Evolutionary conservation across 2,329 filamentous ascomycete species (phyloP), one percentile per base, ranked within the genome.

Genomic region (Talaromyces atroroseus): DNA sequence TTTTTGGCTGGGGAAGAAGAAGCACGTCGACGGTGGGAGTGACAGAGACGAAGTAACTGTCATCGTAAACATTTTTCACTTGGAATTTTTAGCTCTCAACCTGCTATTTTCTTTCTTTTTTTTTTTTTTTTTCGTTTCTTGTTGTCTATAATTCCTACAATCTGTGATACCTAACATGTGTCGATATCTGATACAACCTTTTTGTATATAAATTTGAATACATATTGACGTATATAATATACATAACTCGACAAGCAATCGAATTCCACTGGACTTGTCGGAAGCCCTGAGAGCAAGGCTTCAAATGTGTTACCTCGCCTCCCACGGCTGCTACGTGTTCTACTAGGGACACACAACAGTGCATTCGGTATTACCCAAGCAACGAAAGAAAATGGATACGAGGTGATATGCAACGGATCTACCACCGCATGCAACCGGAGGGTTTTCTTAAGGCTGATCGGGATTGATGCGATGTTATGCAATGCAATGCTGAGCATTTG

Each of bases 1-100:
- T 60, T 38, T 58, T 58, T 50, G 58, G 58, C 40, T 60, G 58
- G 58, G 58, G 58, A 18, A 58, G 56, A 47, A 38, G 58, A 46
- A 60, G 55, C 36, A 48, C 56, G 5, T 60, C 58, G 14, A 58
- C 58, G 11, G 56, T 26, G 24, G 56, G 52, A 38, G 42, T 57
- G 20, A 52, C 32, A 12, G 58, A 60, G 47, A 47, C 58, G 20
- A 60, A 60, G 24, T 60, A 38, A 60, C 32, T 11, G 26, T 8
- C 7, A 26, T 8, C 4, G 26, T 29, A 29, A 29, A 29, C 6
- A 29, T 29, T 1, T n/a, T 51, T 56, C 26, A 36, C 40, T 49
- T 42, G 24, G 26, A 29, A 26, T 47, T 8, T 26, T 26, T 26
- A n/a, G n/a, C n/a, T n/a, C n/a, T n/a, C n/a, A n/a, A n/a, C n/a